Evolutionary conservation across 495 filamentous ascomycete genomes (phyloP).

Genomic region (Hypomontagnella submonticulosa): DNA sequence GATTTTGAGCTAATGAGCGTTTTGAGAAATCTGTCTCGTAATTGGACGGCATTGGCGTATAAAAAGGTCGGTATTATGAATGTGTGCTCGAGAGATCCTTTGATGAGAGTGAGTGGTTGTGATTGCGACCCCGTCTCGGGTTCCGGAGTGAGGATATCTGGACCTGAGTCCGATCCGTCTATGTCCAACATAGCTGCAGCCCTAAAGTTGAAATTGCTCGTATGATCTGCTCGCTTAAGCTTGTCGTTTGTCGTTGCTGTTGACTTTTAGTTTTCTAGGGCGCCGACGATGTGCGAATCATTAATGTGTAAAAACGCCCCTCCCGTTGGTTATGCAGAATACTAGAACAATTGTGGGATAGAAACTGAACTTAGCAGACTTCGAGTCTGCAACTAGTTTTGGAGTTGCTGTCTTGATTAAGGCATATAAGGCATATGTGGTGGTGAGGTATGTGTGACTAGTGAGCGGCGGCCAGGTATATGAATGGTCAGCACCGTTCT

Average conservation of each 20-base stretch:
- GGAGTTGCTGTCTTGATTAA: neutral
- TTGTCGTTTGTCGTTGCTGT: neutral
- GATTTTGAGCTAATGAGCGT: slow-evolving; percentile 80
- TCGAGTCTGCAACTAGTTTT: no score
- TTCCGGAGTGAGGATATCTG: slow-evolving; percentile 39
- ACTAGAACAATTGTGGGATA: neutral
- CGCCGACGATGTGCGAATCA: neutral
- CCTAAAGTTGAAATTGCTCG: neutral
- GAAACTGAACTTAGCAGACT: neutral
- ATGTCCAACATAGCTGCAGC: slow-evolving; percentile 31
- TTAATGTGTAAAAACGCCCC: neutral
- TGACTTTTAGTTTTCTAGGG: neutral
- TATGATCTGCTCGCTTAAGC: neutral
- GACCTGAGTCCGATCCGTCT: slow-evolving; percentile 42
- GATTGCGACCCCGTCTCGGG: slow-evolving; percentile 35
- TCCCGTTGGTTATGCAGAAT: no score
- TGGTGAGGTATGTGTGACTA: neutral
- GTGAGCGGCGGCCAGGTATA: slow-evolving; percentile 13
- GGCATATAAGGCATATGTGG: neutral
- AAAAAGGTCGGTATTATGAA: slow-evolving; percentile 85
- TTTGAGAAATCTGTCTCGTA: slow-evolving; percentile 78
- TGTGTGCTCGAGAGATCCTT: slow-evolving; percentile 84
- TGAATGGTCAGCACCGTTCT: slow-evolving; percentile 4
- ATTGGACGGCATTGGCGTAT: slow-evolving; percentile 84
- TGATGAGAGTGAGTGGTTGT: slow-evolving; percentile 78